Conservation (phyloP, 768 basidiomycete genomes). For the Mrakia frigida region DNA sequence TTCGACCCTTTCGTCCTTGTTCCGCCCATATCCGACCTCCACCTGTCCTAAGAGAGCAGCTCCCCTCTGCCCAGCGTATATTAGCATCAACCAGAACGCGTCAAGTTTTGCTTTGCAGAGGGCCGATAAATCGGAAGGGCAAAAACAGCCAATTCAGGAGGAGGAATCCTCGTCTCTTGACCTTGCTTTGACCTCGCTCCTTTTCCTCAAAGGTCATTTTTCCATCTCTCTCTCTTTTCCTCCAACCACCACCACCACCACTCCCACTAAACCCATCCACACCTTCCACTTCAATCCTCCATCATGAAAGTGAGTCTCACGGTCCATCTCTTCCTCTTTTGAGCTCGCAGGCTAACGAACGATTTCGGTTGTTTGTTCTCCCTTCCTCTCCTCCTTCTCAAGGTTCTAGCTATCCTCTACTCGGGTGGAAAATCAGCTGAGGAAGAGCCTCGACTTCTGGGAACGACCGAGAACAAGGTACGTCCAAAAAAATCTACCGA, state of each 20-base stretch:
- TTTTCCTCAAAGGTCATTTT: background rate
- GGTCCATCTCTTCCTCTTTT: background rate
- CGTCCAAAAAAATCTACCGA: background rate
- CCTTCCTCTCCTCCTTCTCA: slow-evolving; percentile 15
- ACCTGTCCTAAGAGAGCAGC: too few relatives aligned
- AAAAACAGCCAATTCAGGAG: too few relatives aligned
- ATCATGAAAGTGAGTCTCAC: background rate
- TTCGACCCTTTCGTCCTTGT: too few relatives aligned
- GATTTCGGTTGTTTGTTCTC: too few relatives aligned
- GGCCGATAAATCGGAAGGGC: background rate
- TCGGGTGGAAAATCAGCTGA: slow-evolving; percentile 61
- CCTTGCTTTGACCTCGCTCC: background rate
- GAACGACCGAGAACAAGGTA: slow-evolving; percentile 64
- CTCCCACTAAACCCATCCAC: background rate
- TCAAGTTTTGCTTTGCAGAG: background rate
- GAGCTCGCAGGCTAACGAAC: background rate
- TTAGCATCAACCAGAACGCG: background rate
- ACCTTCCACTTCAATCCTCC: too few relatives aligned
- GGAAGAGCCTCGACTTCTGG: slow-evolving; percentile 68
- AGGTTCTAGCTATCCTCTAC: slow-evolving; percentile 50
- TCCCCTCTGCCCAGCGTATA: background rate
- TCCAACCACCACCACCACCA: background rate
- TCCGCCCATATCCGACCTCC: too few relatives aligned
- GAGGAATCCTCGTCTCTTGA: background rate
- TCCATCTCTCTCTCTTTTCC: background rate